Conservation (phyloP, 2,329 filamentous ascomycete genomes). For the Arthroderma uncinatum region DNA sequence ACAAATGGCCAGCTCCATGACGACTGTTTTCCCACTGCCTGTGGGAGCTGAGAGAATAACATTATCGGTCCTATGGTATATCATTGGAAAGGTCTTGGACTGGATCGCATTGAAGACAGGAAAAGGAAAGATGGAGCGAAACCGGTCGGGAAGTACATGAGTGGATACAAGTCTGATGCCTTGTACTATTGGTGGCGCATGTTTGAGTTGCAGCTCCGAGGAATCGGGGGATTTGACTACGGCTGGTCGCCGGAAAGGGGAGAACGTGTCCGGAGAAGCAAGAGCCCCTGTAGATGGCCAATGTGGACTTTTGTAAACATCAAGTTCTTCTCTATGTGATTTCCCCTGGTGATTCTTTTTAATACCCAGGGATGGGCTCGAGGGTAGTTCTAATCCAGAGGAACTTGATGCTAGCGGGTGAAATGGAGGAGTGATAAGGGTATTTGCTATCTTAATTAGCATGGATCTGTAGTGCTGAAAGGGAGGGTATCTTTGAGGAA, state of each 20-base stretch:
- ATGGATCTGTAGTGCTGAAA: neutral
- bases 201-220: slow-evolving; percentile 21
- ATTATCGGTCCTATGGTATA: slow-evolving; percentile 61
- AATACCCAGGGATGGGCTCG: slow-evolving; percentile 24
- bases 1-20: slow-evolving; percentile 74
- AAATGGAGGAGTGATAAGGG: slow-evolving; percentile 16
- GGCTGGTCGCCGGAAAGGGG: neutral
- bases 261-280: slow-evolving; percentile 3
- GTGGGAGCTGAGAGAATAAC: slow-evolving; percentile 72
- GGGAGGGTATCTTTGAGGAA: too few relatives aligned
- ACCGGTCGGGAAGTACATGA: slow-evolving; percentile 54
- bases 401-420: slow-evolving; percentile 21
- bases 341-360: neutral
- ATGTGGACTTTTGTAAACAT: slow-evolving; percentile 7
- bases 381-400: slow-evolving; percentile 20
- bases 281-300: slow-evolving; percentile 5
- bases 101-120: slow-evolving; percentile 71
- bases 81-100: slow-evolving; percentile 60
- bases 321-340: neutral
- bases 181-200: slow-evolving; percentile 39
- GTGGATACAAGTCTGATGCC: slow-evolving; percentile 51
- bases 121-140: slow-evolving; percentile 60
- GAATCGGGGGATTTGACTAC: slow-evolving; percentile 7
- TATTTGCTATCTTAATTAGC: slow-evolving; percentile 1
- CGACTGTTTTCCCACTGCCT: slow-evolving; percentile 71